Evolutionary conservation across 1,284 basidiomycete species (phyloP), one percentile per base, ranked within the genome.

Genomic region (Vanrija pseudolonga): DNA sequence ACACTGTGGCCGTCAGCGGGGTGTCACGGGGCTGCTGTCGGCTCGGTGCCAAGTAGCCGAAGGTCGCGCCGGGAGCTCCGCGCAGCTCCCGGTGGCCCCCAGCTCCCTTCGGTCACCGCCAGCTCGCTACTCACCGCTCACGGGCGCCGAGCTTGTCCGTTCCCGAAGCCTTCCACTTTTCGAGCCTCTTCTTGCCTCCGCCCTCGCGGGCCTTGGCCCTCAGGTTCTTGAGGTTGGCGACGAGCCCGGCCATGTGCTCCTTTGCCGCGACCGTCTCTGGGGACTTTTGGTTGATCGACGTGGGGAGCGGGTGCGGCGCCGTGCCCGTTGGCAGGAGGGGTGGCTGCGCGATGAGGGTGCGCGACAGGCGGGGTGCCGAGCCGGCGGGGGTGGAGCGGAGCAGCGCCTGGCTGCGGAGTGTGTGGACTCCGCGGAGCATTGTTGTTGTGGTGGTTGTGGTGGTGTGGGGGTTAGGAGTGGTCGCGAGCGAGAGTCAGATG

Each of bases 141-240:
- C 92, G 81, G 28, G 89, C 89, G n/a, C 91, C 77, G 69, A 86
- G 84, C 80, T 95, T 95, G 8, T 89, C 89, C 64, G 85, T 85
- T 55, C 81, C 84, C 63, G 82, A 79, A 83, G 91, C 88, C 53
- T 86, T 83, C 66, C 73, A 74, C 51, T 60, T 66, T 44, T 89
- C 85, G 47, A 85, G 81, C 38, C 89, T 88, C 71, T 86, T 89
- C 42, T 78, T 61, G 19, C 76, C 72, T 9, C 80, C 80, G 15
- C 80, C 80, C 48, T 74, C 71, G 41, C 71, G 65, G 1, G 73
- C 74, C 55, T 62, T 66, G 51, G 38, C 84, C 82, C 57, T 86
- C 83, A 76, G 57, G 23, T 11, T 48, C 47, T 66, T 64, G 19
- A 68, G 43, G 19, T 55, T 50, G 6, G 53, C 32, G 9, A 69